phyloP scores from a whole-genome alignment of 441 rosid genomes.

The Omphalea diandra region DNA sequence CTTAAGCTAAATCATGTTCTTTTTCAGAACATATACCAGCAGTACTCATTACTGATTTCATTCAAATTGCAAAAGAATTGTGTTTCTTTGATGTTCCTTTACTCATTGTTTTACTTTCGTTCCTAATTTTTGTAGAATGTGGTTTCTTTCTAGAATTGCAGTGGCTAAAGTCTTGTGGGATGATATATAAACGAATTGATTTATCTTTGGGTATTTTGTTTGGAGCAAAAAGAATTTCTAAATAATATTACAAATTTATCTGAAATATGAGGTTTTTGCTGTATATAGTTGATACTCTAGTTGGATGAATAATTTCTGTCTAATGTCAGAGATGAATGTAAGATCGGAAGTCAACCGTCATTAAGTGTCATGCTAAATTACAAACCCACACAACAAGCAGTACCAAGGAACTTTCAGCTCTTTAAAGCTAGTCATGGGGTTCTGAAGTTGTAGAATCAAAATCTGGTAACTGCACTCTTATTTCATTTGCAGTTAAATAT shows the following conservation, averaged over 20 bases:
- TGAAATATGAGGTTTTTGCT: neutral
- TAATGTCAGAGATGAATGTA: neutral
- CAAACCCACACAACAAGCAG: too few relatives aligned
- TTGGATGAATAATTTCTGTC: neutral
- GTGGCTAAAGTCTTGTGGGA: neutral
- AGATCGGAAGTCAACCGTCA: neutral
- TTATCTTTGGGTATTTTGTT: neutral
- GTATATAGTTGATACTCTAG: neutral
- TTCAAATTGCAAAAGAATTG: neutral
- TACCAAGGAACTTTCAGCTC: too few relatives aligned
- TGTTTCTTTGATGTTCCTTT: neutral
- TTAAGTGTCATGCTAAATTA: neutral
- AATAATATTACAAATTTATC: neutral
- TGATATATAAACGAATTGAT: neutral
- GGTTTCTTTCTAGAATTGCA: neutral
- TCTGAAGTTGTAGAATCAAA: too few relatives aligned
- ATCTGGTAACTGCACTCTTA: too few relatives aligned
- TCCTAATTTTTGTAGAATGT: neutral
- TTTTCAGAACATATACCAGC: neutral
- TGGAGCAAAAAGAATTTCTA: neutral
- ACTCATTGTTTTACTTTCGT: neutral
- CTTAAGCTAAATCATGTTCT: neutral
- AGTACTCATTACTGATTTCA: neutral
- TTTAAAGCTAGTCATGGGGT: too few relatives aligned
- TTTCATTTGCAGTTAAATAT: too few relatives aligned